These are phyloP conservation scores for Prunus kanzakura DNA, from an alignment of 306 rosid species.

Conservation along the genomic window DNA sequence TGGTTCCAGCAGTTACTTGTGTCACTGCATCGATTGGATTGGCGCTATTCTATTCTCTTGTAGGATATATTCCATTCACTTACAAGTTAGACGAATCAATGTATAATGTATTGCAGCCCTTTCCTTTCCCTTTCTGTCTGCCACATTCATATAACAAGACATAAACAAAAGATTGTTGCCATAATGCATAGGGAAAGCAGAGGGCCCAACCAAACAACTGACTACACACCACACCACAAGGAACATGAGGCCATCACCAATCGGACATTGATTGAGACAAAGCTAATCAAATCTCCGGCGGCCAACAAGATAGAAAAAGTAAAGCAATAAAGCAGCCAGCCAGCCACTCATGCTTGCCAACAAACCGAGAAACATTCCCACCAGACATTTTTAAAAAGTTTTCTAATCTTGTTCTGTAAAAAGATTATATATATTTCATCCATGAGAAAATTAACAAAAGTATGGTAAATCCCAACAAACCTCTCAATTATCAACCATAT, in stretches of 20 bases:
- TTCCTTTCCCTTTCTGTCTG: background rate
- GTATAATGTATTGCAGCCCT: too few species aligned
- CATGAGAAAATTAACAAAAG: slow-evolving; percentile 6
- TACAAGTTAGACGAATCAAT: too few species aligned
- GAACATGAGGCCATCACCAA: slow-evolving; percentile 26
- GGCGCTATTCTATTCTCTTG: too few species aligned
- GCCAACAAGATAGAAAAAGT: background rate
- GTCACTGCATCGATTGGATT: too few species aligned
- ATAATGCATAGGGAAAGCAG: slow-evolving; percentile 13
- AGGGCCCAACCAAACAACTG: slow-evolving; percentile 36
- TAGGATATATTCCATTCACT: too few species aligned
- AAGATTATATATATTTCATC: background rate
- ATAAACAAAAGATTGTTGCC: slow-evolving; percentile 35
- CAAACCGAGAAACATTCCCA: slow-evolving; percentile 17
- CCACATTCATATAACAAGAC: background rate
- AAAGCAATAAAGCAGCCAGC: background rate
- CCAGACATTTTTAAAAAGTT: background rate
- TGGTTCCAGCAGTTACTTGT: too few species aligned
- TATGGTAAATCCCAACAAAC: slow-evolving; percentile 1
- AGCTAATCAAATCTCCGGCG: slow-evolving; percentile 10
- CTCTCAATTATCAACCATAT: background rate
- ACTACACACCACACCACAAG: slow-evolving; percentile 3
- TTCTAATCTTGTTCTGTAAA: background rate
- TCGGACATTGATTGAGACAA: slow-evolving; percentile 24
- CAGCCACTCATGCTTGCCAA: background rate